Base-by-base conservation (phyloP, 805 yeast genomes). In the Starmerella tilneyi region DNA sequence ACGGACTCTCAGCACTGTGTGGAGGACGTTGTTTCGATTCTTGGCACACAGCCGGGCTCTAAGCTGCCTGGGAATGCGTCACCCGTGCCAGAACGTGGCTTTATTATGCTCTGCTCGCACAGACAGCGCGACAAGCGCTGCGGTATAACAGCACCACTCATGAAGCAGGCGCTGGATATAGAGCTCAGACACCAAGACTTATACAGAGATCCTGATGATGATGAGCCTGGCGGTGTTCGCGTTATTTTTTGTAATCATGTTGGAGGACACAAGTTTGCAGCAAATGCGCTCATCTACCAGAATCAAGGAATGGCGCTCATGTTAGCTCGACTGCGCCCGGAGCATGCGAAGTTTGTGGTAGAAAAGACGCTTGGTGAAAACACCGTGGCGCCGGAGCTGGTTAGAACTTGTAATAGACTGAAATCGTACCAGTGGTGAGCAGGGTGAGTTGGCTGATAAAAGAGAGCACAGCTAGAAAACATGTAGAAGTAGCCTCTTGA, bases 181-280 rank as follows among this genome's bases (percentile, higher is more conserved):
- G 74, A 81, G 53, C 67, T 89, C 34, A 69, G 94, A 47, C 84
- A 83, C 4, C 67, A 73, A 28, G 94, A 78, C 3, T 65, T 83
- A 15, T 75, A 76, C 54, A 71, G 97, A 56, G 96, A 89, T 61
- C 61, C 66, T 24, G 80, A 82, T 11, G 96, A 88, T 61, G 71
- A 69, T 40, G 71, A 86, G 44, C 77, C 83, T 0, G 78, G 71
- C 26, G 97, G 96, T 6, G 84, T 81, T 1, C 66, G 68, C 5
- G 84, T 86, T 2, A 68, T 73, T 2, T 86, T 62, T 55, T 73
- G 82, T 24, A 86, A 84, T 57, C 98, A 89, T 62, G 82, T 89
- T 22, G 98, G 98, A 6, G 97, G 97, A 5, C 98, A 89, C 64
- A 92, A 92, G 62, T 92, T 70, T 63, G 85, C 92, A 1, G 96